These are phyloP conservation scores for Psilocybe tampanensis DNA, from an alignment of 768 basidiomycete genomes.

Conservation along the genomic window DNA sequence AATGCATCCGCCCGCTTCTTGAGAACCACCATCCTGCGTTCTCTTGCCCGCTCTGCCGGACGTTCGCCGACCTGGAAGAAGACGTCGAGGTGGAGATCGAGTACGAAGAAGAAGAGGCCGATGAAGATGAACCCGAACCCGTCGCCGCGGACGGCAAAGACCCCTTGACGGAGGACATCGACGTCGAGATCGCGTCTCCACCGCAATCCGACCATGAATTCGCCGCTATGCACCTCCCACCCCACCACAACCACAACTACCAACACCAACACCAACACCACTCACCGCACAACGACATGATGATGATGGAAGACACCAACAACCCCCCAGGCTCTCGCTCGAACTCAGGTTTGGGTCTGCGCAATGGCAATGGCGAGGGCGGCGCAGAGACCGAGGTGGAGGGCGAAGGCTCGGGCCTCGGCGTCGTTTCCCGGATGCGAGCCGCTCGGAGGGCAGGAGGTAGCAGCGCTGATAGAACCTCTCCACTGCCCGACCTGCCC, in stretches of 20 bases:
- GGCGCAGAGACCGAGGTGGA: constrained; percentile 45
- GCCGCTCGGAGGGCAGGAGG: constrained; percentile 12
- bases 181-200: constrained; percentile 22
- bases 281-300: constrained; percentile 1
- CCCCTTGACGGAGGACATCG: constrained; percentile 10
- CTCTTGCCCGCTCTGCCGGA: constrained; percentile 92
- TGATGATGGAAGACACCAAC: constrained; percentile 18
- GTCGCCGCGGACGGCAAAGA: constrained; percentile 16
- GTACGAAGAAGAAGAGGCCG: constrained; percentile 19
- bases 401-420: constrained; percentile 30
- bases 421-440: constrained; percentile 10
- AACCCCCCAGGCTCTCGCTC: constrained; percentile 18
- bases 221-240: no score
- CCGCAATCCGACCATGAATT: constrained; percentile 16
- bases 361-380: constrained; percentile 17
- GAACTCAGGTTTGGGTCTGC: constrained; percentile 23
- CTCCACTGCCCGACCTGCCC: constrained; percentile 14
- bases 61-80: constrained; percentile 93
- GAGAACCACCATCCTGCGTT: constrained; percentile 89
- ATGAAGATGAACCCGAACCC: constrained; percentile 3
- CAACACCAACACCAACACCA: constrained; percentile 1
- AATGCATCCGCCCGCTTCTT: constrained; percentile 92
- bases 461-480: constrained; percentile 13
- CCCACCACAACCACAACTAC: not conserved
- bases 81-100: constrained; percentile 75